Evolutionary conservation across 805 yeast species (phyloP).

Genomic region (Candida railenensis): DNA sequence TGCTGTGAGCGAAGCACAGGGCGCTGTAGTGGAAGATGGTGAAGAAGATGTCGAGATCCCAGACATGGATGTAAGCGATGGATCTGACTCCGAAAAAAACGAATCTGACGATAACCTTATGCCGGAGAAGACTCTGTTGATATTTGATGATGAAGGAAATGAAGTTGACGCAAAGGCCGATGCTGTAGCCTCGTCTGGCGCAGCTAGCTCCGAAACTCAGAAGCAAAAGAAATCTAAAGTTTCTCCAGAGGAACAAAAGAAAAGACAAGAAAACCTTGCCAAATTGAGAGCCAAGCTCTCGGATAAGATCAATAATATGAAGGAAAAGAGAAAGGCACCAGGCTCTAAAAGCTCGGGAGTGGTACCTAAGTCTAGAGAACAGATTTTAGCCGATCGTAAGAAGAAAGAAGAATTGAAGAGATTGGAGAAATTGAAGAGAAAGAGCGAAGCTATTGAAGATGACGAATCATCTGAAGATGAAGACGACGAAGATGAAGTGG

Average conservation of each 20-base stretch:
- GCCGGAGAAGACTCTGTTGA: constrained; percentile 27
- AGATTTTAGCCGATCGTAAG: constrained; percentile 65
- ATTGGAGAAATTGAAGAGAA: constrained; percentile 44
- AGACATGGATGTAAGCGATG: constrained; percentile 9
- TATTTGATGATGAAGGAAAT: constrained; percentile 66
- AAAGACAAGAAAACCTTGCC: constrained; percentile 53
- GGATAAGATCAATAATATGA: constrained; percentile 63
- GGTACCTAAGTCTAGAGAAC: constrained; percentile 86
- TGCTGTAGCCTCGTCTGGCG: constrained; percentile 5
- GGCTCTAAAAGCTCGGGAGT: constrained; percentile 72
- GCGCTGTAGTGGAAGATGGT: constrained; percentile 9
- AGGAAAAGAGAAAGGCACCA: constrained; percentile 87
- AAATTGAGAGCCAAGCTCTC: constrained; percentile 79
- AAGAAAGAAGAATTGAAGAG: constrained; percentile 44
- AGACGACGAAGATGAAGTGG: constrained; percentile 28
- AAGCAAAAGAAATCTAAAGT: constrained; percentile 21
- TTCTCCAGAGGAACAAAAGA: constrained; percentile 49
- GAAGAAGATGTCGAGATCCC: constrained; percentile 13
- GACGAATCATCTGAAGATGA: constrained; percentile 36
- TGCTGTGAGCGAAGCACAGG: constrained; percentile 9
- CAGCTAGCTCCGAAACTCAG: constrained; percentile 7
- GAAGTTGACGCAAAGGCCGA: constrained; percentile 14
- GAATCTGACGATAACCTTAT: constrained; percentile 9
- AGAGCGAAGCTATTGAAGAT: constrained; percentile 38
- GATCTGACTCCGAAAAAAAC: constrained; percentile 9